Evolutionary conservation across 2,329 filamentous ascomycete species (phyloP).

Genomic region (Fusarium foetens): DNA sequence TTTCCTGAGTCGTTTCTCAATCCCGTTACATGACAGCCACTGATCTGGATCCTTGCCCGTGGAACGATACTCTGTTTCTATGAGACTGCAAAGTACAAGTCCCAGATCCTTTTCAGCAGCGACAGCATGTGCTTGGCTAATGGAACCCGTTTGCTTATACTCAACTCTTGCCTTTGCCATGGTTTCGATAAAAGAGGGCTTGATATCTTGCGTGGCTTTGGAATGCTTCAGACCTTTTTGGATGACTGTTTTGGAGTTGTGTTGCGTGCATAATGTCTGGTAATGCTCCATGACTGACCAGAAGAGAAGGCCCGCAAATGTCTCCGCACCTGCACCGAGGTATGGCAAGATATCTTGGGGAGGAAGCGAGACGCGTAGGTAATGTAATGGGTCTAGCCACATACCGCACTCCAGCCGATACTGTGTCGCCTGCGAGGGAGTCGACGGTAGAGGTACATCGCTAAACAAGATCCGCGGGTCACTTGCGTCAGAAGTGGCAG

Average conservation of each 20-base stretch:
- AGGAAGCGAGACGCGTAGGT: neutral
- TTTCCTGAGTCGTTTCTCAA: neutral
- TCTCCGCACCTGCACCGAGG: rapidly evolving
- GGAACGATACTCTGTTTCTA: conserved; percentile 4
- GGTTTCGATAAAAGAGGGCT: neutral
- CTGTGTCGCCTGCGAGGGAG: neutral
- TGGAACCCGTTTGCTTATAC: neutral
- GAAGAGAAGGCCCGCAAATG: neutral
- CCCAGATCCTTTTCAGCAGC: conserved; percentile 2
- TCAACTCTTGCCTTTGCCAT: conserved; percentile 14
- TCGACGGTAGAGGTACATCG: neutral
- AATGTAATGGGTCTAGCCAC: conserved; percentile 9
- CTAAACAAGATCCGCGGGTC: rapidly evolving
- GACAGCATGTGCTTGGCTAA: neutral
- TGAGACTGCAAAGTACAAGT: neutral
- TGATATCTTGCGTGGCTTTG: neutral
- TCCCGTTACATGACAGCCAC: conserved; percentile 5
- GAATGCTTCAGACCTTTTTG: neutral
- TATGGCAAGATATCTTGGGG: conserved; percentile 10
- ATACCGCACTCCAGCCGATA: conserved; percentile 9
- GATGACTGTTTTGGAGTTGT: neutral
- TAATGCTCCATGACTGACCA: conserved; percentile 19
- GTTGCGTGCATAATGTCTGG: neutral
- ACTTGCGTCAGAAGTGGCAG: rapidly evolving
- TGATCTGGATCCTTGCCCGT: conserved; percentile 5